phyloP scores from a whole-genome alignment of 768 basidiomycete genomes.

The Tephrocybe sp. region DNA sequence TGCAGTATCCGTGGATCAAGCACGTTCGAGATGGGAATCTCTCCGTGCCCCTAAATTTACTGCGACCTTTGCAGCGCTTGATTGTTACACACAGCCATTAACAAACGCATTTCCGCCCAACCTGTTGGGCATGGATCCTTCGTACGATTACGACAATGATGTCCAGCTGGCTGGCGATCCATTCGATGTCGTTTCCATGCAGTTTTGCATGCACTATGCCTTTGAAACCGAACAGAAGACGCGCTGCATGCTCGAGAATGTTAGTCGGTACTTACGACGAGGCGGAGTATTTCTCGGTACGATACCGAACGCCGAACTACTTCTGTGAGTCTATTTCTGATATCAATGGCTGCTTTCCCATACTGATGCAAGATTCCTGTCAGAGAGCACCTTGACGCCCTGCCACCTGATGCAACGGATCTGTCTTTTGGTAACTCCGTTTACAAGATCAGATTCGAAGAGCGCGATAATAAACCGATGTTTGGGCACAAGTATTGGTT shows the following conservation, averaged over 20 bases:
- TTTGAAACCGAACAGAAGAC: conserved; percentile 90
- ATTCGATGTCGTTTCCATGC: conserved; percentile 97
- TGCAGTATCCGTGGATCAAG: conserved; percentile 84
- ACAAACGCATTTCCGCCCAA: conserved; percentile 65
- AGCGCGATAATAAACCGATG: conserved; percentile 55
- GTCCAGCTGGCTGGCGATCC: conserved; percentile 37
- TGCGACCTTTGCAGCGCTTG: conserved; percentile 81
- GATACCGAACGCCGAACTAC: conserved; percentile 82
- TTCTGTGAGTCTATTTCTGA: conserved; percentile 61
- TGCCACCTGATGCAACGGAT: conserved; percentile 65
- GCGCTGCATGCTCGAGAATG: conserved; percentile 91
- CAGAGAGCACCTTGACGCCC: conserved; percentile 70
- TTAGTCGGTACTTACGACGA: conserved; percentile 69
- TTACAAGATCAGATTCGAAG: conserved; percentile 86
- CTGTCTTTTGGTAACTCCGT: conserved; percentile 90
- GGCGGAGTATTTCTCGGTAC: conserved; percentile 98
- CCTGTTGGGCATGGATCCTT: conserved; percentile 39
- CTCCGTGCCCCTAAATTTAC: conserved; percentile 58
- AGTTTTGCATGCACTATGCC: conserved; percentile 99
- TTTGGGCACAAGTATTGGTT: conserved; percentile 96
- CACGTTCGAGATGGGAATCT: conserved; percentile 66
- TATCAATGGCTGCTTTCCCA: neutral
- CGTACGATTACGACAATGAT: conserved; percentile 15
- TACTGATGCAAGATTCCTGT: conserved; percentile 3
- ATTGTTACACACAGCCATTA: conserved; percentile 82